Conservation (phyloP, 768 basidiomycete species). For the Russula abietina region DNA sequence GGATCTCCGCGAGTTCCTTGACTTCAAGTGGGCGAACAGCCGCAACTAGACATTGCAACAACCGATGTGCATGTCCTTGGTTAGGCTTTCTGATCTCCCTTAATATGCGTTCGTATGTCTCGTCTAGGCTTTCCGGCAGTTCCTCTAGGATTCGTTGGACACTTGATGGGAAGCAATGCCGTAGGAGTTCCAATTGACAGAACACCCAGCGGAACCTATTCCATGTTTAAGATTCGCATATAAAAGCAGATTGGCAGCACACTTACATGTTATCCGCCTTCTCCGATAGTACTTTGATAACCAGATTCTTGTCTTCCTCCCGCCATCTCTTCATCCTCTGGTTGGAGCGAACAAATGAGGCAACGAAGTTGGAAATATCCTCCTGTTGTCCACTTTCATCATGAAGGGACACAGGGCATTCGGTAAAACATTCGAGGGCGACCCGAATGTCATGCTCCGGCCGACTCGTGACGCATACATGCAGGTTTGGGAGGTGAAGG, state of each 20-base stretch:
- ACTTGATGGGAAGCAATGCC: background rate
- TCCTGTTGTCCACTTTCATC: background rate
- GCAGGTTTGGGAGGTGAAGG: background rate
- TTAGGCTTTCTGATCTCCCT: constrained; percentile 1
- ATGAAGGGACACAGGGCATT: background rate
- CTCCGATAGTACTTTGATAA: background rate
- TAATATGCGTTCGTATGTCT: constrained; percentile 6
- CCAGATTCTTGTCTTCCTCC: background rate
- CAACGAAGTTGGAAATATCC: background rate
- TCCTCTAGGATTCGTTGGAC: background rate
- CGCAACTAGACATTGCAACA: background rate
- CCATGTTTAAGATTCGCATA: no score
- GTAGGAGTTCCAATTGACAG: background rate
- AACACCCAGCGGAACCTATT: background rate
- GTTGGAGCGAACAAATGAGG: background rate
- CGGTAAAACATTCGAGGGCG: background rate
- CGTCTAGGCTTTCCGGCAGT: background rate
- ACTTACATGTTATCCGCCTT: background rate
- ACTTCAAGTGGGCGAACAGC: constrained; percentile 4
- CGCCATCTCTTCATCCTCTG: background rate
- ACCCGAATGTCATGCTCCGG: background rate
- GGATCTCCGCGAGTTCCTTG: background rate
- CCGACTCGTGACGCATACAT: constrained; percentile 9
- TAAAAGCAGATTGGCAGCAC: background rate
- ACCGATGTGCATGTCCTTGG: background rate